Conservation (phyloP, 371 early-diverging fungal genomes). For the Mortierella sp. region DNA sequence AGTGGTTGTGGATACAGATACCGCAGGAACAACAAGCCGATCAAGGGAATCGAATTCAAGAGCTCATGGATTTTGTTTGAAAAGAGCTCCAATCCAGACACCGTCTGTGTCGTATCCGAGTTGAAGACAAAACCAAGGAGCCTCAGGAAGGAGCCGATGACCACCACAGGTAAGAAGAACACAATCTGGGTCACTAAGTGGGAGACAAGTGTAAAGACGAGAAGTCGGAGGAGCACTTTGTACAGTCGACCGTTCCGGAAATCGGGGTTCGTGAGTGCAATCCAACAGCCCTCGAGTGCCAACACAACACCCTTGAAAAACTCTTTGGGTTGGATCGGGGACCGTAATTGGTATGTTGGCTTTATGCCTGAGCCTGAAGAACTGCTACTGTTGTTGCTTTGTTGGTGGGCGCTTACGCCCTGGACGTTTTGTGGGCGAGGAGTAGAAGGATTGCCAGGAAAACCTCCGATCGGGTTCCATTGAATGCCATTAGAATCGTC, state of each 20-base stretch:
- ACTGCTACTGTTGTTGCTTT: background rate
- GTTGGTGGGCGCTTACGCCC: conserved; percentile 11
- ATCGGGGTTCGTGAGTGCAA: conserved; percentile 62
- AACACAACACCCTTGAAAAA: conserved; percentile 56
- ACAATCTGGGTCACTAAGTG: conserved; percentile 58
- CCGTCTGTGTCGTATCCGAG: conserved; percentile 49
- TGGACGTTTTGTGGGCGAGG: conserved; percentile 31
- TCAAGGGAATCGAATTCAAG: conserved; percentile 60
- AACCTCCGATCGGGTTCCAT: conserved; percentile 17
- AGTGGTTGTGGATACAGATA: conserved; percentile 72
- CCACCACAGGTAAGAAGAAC: conserved; percentile 54
- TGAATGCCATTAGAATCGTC: conserved; percentile 7
- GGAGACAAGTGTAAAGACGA: conserved; percentile 58
- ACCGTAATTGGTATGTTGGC: conserved; percentile 26
- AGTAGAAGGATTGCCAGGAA: conserved; percentile 2
- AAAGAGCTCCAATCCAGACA: conserved; percentile 43
- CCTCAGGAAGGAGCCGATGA: conserved; percentile 53
- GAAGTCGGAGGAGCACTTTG: conserved; percentile 59
- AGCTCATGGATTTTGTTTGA: conserved; percentile 54
- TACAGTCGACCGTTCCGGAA: conserved; percentile 55
- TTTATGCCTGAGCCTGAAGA: background rate
- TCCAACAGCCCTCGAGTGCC: conserved; percentile 59
- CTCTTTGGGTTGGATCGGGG: conserved; percentile 51
- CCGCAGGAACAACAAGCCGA: conserved; percentile 68
- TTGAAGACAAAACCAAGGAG: conserved; percentile 44